Evolutionary conservation across 2,329 filamentous ascomycete species (phyloP).

Genomic region (Monosporascus ibericus): DNA sequence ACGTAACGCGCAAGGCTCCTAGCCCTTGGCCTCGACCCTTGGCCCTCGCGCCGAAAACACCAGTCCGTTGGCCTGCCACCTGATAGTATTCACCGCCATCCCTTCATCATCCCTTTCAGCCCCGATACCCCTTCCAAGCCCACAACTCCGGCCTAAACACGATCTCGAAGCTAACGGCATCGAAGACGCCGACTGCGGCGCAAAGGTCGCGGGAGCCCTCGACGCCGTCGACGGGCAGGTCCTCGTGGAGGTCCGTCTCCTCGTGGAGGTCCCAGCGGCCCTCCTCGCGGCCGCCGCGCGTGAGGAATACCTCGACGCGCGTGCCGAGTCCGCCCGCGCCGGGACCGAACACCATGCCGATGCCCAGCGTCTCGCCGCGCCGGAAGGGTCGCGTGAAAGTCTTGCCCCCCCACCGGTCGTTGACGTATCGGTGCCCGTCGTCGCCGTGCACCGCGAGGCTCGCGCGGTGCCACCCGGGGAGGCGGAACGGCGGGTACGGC

Average conservation of each 20-base stretch:
- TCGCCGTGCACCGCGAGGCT: slow-evolving; percentile 73
- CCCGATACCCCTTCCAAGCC: slow-evolving; percentile 38
- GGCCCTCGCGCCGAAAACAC: too few species aligned
- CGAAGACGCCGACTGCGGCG: slow-evolving; percentile 65
- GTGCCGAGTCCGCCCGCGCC: slow-evolving; percentile 28
- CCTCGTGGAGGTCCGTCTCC: slow-evolving; percentile 59
- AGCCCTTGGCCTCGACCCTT: too few species aligned
- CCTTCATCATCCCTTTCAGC: not conserved
- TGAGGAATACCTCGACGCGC: slow-evolving; percentile 62
- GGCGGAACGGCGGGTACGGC: slow-evolving; percentile 70
- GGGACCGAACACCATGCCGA: slow-evolving; percentile 60
- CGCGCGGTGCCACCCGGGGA: slow-evolving; percentile 76
- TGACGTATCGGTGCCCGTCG: slow-evolving; percentile 70
- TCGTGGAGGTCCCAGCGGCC: slow-evolving; percentile 70
- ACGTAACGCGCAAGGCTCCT: too few species aligned
- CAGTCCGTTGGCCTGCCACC: too few species aligned
- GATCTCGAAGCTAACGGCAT: slow-evolving; percentile 62
- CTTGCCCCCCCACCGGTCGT: slow-evolving; percentile 67
- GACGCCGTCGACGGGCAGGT: slow-evolving; percentile 58
- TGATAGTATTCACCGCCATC: too few species aligned
- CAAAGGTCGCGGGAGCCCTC: slow-evolving; percentile 67
- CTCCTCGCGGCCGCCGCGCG: slow-evolving; percentile 53
- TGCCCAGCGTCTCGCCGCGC: slow-evolving; percentile 60
- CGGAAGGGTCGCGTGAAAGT: slow-evolving; percentile 60
- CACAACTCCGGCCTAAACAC: slow-evolving; percentile 55